Evolutionary conservation across 176 grass and related monocot genomes (phyloP).

Genomic region (Areca catechu): DNA sequence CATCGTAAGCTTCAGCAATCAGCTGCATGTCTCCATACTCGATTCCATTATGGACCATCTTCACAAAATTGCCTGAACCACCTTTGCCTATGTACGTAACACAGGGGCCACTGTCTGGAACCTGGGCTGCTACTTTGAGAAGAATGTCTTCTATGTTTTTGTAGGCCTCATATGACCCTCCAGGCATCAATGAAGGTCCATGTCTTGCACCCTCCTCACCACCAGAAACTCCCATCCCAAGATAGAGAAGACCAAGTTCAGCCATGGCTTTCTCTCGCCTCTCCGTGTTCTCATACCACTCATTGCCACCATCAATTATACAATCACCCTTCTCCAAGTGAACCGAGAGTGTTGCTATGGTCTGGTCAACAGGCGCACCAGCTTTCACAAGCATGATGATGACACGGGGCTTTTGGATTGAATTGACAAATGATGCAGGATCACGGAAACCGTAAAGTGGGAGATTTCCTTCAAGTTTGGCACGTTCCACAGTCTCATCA

Average conservation of each 20-base stretch:
- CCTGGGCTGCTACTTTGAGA: conserved; percentile 13
- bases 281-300: conserved; percentile 14
- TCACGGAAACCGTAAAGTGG: conserved; percentile 14
- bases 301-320: conserved; percentile 13
- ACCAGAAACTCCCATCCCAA: conserved; percentile 15
- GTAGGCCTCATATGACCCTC: conserved; percentile 7
- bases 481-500: conserved; percentile 17
- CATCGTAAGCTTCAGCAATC: conserved; percentile 17
- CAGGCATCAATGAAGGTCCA: conserved; percentile 16
- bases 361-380: conserved; percentile 14
- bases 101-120: conserved; percentile 9
- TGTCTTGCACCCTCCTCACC: conserved; percentile 9
- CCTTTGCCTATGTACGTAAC: conserved; percentile 13
- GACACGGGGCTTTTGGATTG: conserved; percentile 14
- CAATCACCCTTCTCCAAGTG: conserved; percentile 6
- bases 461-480: conserved; percentile 11
- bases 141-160: conserved; percentile 15
- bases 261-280: conserved; percentile 8
- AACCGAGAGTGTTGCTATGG: conserved; percentile 8
- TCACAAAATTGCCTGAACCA: conserved; percentile 14
- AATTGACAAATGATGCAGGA: conserved; percentile 11
- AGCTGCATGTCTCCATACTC: conserved; percentile 19
- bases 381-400: conserved; percentile 14
- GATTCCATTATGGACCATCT: conserved; percentile 13
- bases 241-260: conserved; percentile 6